Conservation (phyloP, 202 grass and related monocot genomes). For the Setaria italica region DNA sequence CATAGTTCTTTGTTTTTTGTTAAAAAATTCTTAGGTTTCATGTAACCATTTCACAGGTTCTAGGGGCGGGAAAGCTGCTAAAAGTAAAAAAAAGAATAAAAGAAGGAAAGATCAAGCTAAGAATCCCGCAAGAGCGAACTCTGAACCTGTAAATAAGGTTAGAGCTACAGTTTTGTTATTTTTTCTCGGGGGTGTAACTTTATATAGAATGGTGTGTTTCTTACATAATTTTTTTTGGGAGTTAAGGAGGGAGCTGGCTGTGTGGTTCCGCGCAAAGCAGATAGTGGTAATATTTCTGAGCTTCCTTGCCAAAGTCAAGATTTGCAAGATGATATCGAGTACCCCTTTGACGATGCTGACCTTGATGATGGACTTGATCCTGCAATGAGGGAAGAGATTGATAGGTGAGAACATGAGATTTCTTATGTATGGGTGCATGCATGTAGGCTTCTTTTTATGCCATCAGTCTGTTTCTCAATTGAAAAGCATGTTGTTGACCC, state of each 20-base stretch:
- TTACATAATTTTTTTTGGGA: constrained; percentile 35
- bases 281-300: constrained; percentile 61
- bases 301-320: constrained; percentile 57
- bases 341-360: constrained; percentile 84
- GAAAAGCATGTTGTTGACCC: not conserved
- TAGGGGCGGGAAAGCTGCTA: constrained; percentile 71
- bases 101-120: constrained; percentile 84
- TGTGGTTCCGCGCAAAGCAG: constrained; percentile 48
- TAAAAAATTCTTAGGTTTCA: not conserved
- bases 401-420: constrained; percentile 64
- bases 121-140: constrained; percentile 55
- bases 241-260: constrained; percentile 66
- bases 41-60: constrained; percentile 70
- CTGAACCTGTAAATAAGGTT: constrained; percentile 55
- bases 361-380: constrained; percentile 96
- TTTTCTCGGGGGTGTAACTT: constrained; percentile 9
- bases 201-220: constrained; percentile 24
- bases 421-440: constrained; percentile 17
- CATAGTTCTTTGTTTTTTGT: not conserved
- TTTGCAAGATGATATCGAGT: constrained; percentile 65
- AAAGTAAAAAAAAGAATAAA: constrained; percentile 94
- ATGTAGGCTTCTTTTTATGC: not conserved
- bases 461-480: not conserved
- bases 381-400: constrained; percentile 95
- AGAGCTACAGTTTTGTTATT: constrained; percentile 8